Evolutionary conservation across 768 basidiomycete species (phyloP).

Genomic region (Mycena galopus): DNA sequence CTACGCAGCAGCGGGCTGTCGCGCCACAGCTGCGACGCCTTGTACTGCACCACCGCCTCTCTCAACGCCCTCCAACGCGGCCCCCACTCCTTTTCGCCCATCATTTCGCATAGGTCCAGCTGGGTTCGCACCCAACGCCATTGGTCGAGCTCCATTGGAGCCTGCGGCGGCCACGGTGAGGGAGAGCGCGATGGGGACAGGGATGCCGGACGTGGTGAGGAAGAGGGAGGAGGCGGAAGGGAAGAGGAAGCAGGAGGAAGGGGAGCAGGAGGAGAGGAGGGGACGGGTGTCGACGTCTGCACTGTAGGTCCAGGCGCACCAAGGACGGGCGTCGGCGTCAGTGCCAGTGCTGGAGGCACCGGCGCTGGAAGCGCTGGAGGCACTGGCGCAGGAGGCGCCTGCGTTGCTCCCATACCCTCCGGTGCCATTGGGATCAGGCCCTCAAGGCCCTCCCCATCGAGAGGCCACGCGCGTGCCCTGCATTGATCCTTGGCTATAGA

Average conservation of each 20-base stretch:
- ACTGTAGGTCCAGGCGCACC: too few relatives aligned
- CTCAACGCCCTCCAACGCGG: neutral
- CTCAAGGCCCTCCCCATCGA: neutral
- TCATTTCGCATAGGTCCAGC: neutral
- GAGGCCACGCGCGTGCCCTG: neutral
- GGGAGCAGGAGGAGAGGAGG: too few relatives aligned
- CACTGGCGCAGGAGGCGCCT: neutral
- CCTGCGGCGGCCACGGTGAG: neutral
- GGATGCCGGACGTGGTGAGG: too few relatives aligned
- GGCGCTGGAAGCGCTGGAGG: neutral
- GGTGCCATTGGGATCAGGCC: neutral
- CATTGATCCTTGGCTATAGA: neutral
- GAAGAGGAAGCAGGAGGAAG: too few relatives aligned
- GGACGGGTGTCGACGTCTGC: too few relatives aligned
- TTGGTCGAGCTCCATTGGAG: neutral
- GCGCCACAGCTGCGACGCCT: neutral
- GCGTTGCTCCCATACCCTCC: neutral
- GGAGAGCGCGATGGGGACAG: too few relatives aligned
- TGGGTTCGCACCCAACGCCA: neutral
- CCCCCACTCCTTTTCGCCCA: constrained; percentile 3
- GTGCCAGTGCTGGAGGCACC: too few relatives aligned
- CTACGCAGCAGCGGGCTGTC: neutral
- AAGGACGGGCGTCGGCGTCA: too few relatives aligned
- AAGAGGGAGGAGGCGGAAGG: too few relatives aligned
- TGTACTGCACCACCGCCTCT: neutral